These are phyloP conservation scores for Leccinum sublutescens DNA, from an alignment of 768 basidiomycete species.

Conservation along the genomic window DNA sequence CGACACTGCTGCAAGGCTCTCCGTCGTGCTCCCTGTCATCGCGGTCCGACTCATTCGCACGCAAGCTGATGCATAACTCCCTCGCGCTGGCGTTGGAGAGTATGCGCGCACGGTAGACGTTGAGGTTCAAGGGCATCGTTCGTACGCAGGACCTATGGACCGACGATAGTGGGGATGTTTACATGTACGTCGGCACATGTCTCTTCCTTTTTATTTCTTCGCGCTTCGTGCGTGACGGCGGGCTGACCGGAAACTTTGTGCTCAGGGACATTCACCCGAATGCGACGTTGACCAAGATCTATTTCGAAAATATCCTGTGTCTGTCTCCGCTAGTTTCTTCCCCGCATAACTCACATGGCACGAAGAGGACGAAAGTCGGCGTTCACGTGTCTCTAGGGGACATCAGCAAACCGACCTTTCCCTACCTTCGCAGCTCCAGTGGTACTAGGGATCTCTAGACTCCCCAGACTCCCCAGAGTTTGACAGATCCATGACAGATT, in stretches of 20 bases:
- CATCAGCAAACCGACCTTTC: too few species aligned
- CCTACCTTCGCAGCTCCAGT: too few species aligned
- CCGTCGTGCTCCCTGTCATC: not conserved
- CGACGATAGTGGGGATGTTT: conserved; percentile 54
- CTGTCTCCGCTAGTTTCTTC: conserved; percentile 36
- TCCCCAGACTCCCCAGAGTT: too few species aligned
- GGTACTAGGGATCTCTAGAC: too few species aligned
- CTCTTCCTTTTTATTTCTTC: not conserved
- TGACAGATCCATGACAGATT: too few species aligned
- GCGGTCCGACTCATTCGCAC: conserved; percentile 24
- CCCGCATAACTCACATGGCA: conserved; percentile 20
- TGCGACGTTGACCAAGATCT: conserved; percentile 58
- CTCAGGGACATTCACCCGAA: conserved; percentile 67
- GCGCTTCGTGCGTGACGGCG: not conserved
- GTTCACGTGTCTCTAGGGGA: conserved; percentile 70
- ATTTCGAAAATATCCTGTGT: conserved; percentile 72
- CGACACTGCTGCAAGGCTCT: too few species aligned
- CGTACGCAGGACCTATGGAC: conserved; percentile 54
- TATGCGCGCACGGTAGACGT: conserved; percentile 69
- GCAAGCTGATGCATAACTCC: conserved; percentile 59
- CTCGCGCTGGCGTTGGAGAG: conserved; percentile 73
- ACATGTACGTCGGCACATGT: conserved; percentile 30
- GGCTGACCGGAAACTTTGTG: not conserved
- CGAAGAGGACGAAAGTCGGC: conserved; percentile 47
- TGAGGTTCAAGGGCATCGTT: conserved; percentile 56